A percentile compares a stretch with the other conserved stretches of the same genome.
Evolutionary conservation across 495 filamentous ascomycete genomes (phyloP).

Genomic region (Penicillium salamii): DNA sequence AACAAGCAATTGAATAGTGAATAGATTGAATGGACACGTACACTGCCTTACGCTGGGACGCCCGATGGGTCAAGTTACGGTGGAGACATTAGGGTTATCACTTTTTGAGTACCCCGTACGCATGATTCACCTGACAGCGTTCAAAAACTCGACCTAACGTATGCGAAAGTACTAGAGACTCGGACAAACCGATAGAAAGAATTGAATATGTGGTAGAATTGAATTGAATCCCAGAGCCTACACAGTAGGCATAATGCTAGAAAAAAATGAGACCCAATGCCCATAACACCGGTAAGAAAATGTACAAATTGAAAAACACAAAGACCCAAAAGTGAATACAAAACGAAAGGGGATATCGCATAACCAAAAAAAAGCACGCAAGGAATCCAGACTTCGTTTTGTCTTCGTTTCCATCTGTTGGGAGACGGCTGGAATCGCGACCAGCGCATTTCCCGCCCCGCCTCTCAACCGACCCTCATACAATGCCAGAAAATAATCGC

Average conservation of each 20-base stretch:
- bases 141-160: not conserved
- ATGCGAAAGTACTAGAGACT: not conserved
- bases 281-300: conserved; percentile 2
- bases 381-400: conserved; percentile 8
- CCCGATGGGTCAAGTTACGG: not conserved
- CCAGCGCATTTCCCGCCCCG: conserved; percentile 19
- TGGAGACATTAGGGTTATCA: conserved; percentile 8
- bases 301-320: conserved; percentile 6
- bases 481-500: not conserved
- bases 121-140: not conserved
- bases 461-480: conserved; percentile 8
- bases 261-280: not conserved
- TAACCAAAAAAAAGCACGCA: conserved; percentile 14
- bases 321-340: conserved; percentile 16
- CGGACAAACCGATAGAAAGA: not conserved
- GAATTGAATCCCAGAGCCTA: not conserved
- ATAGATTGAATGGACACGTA: not conserved
- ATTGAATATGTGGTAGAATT: not conserved
- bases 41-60: not conserved
- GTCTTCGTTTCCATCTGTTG: not conserved
- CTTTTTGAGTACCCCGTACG: not conserved
- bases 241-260: not conserved
- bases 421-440: conserved; percentile 11
- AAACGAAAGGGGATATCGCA: conserved; percentile 23
- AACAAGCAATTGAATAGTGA: not conserved